Conservation (phyloP, 805 yeast species). For the Groenewaldozyma tartarivorans region DNA sequence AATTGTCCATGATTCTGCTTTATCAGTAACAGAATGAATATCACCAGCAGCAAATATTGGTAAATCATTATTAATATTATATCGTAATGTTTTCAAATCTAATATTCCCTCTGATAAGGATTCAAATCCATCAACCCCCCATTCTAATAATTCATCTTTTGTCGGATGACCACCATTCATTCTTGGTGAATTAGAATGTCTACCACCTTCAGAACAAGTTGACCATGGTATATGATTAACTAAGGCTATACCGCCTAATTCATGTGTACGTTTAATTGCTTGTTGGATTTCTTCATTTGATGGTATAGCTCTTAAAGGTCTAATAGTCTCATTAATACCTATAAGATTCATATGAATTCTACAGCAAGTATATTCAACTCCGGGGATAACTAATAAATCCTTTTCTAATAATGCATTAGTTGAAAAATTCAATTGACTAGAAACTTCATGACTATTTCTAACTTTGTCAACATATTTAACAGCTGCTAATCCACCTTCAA, state of each 20-base stretch:
- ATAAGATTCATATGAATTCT: conserved; percentile 21
- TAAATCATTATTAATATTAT: conserved; percentile 10
- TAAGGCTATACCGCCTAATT: conserved; percentile 17
- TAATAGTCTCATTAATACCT: conserved; percentile 18
- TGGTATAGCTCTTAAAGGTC: conserved; percentile 16
- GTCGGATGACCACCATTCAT: conserved; percentile 16
- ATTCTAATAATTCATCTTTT: conserved; percentile 11
- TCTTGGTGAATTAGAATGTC: conserved; percentile 10
- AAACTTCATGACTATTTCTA: too few species aligned
- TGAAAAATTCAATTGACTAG: not conserved
- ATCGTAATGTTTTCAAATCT: conserved; percentile 16
- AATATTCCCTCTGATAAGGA: conserved; percentile 17
- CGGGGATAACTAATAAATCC: conserved; percentile 17
- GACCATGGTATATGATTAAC: conserved; percentile 22
- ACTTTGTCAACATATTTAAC: conserved; percentile 8
- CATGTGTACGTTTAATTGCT: conserved; percentile 14
- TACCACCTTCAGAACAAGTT: conserved; percentile 9
- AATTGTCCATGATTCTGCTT: conserved; percentile 17
- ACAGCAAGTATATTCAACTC: conserved; percentile 20
- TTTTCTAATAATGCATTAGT: too few species aligned
- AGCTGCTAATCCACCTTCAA: conserved; percentile 17
- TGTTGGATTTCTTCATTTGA: conserved; percentile 14
- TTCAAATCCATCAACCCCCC: conserved; percentile 21
- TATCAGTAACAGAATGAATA: conserved; percentile 12
- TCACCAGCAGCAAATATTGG: conserved; percentile 18